phyloP scores from a whole-genome alignment of 1,284 basidiomycete genomes.

The Porphyrellus sp. region DNA sequence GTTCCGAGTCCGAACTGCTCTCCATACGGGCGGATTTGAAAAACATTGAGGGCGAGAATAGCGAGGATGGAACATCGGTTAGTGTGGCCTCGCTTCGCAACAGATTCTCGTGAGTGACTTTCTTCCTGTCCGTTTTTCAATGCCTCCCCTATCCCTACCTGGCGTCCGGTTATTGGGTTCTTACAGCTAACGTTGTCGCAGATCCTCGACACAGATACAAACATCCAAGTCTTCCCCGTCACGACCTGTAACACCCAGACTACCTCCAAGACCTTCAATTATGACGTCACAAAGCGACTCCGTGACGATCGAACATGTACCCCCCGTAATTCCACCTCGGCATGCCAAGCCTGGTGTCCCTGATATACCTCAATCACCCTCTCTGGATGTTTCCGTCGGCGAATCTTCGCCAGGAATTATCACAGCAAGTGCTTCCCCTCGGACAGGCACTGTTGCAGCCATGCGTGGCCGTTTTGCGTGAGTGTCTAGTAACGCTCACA shows the following conservation, averaged over 20 bases:
- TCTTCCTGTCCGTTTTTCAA: neutral
- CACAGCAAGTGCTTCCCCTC: conserved; percentile 4
- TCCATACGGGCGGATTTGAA: conserved; percentile 20
- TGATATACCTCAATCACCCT: conserved; percentile 7
- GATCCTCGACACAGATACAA: conserved; percentile 9
- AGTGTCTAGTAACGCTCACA: conserved; percentile 2
- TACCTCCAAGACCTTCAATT: conserved; percentile 9
- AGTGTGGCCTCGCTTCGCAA: conserved; percentile 46
- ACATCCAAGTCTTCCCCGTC: conserved; percentile 11
- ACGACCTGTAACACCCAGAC: conserved; percentile 21
- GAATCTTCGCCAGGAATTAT: neutral
- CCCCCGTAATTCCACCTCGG: conserved; percentile 20
- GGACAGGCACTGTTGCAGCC: conserved; percentile 11
- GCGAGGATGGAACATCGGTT: conserved; percentile 20
- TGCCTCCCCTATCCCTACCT: neutral
- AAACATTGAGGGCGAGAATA: conserved; percentile 19
- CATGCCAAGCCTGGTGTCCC: conserved; percentile 4
- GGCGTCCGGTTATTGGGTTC: neutral
- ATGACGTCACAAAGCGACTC: conserved; percentile 26
- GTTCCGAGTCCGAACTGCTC: conserved; percentile 24
- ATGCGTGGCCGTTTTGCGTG: conserved; percentile 22
- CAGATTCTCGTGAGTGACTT: conserved; percentile 51
- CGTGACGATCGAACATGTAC: conserved; percentile 6
- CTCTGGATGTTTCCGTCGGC: conserved; percentile 9
- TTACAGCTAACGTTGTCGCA: conserved; percentile 5